Conservation (phyloP, 106 monocot genomes). For the Dendrobium nobile region DNA sequence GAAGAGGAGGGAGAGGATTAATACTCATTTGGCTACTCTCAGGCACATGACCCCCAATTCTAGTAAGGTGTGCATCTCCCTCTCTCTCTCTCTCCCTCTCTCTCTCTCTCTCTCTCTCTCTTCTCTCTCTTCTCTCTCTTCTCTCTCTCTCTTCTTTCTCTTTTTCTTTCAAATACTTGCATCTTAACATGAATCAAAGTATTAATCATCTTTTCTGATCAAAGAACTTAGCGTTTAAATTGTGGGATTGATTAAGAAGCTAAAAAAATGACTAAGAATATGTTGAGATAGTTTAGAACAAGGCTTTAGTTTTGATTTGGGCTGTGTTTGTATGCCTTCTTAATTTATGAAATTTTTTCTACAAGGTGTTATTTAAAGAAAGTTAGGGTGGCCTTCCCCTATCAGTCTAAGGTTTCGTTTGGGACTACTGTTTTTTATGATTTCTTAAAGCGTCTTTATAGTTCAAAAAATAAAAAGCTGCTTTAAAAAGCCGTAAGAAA, state of each 20-base stretch:
- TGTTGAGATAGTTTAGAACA: too few relatives aligned
- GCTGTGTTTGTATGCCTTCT: too few relatives aligned
- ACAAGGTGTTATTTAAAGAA: too few relatives aligned
- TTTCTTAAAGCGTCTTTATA: too few relatives aligned
- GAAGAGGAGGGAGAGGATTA: slow-evolving; percentile 43
- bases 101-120: neutral
- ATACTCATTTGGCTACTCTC: slow-evolving; percentile 41
- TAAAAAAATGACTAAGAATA: too few relatives aligned
- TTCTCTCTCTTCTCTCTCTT: neutral
- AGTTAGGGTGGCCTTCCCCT: too few relatives aligned
- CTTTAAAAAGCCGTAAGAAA: too few relatives aligned
- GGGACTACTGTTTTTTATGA: too few relatives aligned
- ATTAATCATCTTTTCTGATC: neutral
- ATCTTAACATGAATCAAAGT: neutral
- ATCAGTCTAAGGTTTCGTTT: too few relatives aligned
- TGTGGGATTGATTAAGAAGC: neutral
- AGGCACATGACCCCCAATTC: slow-evolving; percentile 41
- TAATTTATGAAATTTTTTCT: too few relatives aligned
- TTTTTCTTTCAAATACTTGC: neutral
- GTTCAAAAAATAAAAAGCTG: too few relatives aligned
- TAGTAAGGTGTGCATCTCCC: slow-evolving; percentile 14
- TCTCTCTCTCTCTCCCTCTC: neutral
- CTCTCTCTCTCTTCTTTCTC: neutral
- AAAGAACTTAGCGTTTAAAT: neutral
- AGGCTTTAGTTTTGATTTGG: too few relatives aligned